Percentiles rank a stretch among this genome's conserved stretches.
These are phyloP conservation scores for Plasmodium reichenowi DNA, from an alignment of 169 alveolate genomes.

Conservation along the genomic window DNA sequence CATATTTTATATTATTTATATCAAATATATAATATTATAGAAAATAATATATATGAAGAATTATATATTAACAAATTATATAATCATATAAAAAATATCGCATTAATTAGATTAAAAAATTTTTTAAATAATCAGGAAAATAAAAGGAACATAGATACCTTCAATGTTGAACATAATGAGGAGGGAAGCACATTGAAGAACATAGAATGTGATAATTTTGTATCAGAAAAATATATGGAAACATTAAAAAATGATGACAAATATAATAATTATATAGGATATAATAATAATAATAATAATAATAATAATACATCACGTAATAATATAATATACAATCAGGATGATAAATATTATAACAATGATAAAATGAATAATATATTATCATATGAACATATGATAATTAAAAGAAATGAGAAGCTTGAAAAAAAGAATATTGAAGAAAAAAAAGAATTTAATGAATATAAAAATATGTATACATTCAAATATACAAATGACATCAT, in stretches of 20 bases:
- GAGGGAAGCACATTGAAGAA: neutral
- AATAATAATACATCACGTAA: neutral
- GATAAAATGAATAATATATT: neutral
- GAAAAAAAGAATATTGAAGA: neutral
- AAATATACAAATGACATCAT: neutral
- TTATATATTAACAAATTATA: constrained; percentile 26
- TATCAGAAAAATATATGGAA: neutral
- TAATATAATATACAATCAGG: neutral
- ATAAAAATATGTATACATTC: too few species aligned
- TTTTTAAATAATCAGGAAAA: neutral
- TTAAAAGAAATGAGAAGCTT: neutral
- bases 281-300: neutral
- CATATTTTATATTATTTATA: constrained; percentile 36
- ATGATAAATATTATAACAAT: neutral
- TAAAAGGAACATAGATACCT: neutral
- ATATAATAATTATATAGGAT: neutral
- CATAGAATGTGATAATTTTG: too few species aligned
- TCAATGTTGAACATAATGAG: neutral
- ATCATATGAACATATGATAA: neutral
- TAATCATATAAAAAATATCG: constrained; percentile 28
- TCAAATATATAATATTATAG: constrained; percentile 45
- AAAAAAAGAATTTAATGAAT: neutral
- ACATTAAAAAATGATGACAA: neutral
- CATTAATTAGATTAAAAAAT: constrained; percentile 16
- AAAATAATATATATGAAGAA: constrained; percentile 43